Evolutionary conservation across 2,329 filamentous ascomycete species (phyloP), one percentile per base, ranked within the genome.

Genomic region (Neurospora sp.): DNA sequence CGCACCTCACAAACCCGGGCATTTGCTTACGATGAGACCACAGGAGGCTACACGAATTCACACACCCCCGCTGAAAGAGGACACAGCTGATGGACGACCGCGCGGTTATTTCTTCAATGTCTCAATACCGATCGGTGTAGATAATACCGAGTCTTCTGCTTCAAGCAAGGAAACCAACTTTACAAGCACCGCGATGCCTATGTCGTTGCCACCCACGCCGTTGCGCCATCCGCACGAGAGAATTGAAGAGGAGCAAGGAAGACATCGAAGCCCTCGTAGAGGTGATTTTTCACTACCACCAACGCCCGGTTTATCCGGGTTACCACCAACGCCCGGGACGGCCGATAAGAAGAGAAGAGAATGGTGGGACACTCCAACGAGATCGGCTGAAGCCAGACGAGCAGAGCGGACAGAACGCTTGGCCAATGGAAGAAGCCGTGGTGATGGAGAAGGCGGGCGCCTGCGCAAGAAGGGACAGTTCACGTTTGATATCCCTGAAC

Each of bases 11-110:
- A 10, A 17, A 62, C 28, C 6, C 28, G 8, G 15, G 17, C 23
- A 62, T 10, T 17, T 62, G 52, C 52, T 62, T 1, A 62, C 52
- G 12, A 62, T 17, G 15, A 36, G 23, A 17, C 15, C 15, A 62
- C 67, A 86, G 84, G 84, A 86, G 77, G 84, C 84, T 5, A 80
- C 76, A n/a, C 80, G 84, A 4, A 76, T 86, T 12, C 80, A 79
- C 67, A 85, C 84, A 2, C 84, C 84, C 1, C 83, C 82, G 0
- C 73, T 83, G 23, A 78, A 79, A 23, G 80, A 83, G 70, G 77
- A 78, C 52, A 79, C 78, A 8, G 76, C 77, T 15, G 80, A 79
- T 66, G 78, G 79, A 6, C 79, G 73, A 40, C 77, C 79, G 3
- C 80, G 81, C 5, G 79, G 78, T 4, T 83, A 84, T 73, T 85